Evolutionary conservation across 2,329 filamentous ascomycete species (phyloP), one percentile per base, ranked within the genome.

Genomic region (Juglanconis oblonga): DNA sequence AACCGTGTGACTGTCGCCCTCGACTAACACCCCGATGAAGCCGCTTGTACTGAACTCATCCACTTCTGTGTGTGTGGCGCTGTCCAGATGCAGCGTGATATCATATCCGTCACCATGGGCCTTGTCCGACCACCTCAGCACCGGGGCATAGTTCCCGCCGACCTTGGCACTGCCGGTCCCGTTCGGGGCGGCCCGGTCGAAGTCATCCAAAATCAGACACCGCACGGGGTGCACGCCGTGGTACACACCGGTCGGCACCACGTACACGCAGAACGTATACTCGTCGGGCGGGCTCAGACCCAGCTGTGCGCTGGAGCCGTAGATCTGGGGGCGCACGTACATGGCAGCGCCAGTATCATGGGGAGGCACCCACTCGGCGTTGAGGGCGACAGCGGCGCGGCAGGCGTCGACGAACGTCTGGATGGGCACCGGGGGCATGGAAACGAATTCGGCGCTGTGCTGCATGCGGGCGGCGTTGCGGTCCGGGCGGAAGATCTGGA

Each of bases 1-100:
- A 3, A 98, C 78, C 7, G 89, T 94, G 10, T 89, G 79, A 35
- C 83, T 75, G 4, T 79, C 77, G 33, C 69, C 73, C 3, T 81
- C 79, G 58, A 82, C 81, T 66, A 83, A 80, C 5, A 91, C 89
- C 3, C 92, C 95, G 65, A 98, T 89, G 74, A 99, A 98, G 1
- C 92, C 94, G 64, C 89, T 93, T 0, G 95, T 98, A 66, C 90
- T 95, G 72, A 98, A 99, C 81, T 99, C 94, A 70, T 99, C 94
- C 64, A 99, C 85, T 73, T 96, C 92, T 62, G 86, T 88, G 67
- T 93, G 85, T 9, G 85, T 90, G 70, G 87, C 87, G 73, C 90
- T 95, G 76, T 98, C 95, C 57, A 98, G 79, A 73, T 98, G 94
- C 69, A 98, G 80, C 2, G 94, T 98, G 70, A 98, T 98, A n/a